Evolutionary conservation across 2,329 filamentous ascomycete genomes (phyloP), one percentile per base, ranked within the genome.

Genomic region (Triangularia verruculosa): DNA sequence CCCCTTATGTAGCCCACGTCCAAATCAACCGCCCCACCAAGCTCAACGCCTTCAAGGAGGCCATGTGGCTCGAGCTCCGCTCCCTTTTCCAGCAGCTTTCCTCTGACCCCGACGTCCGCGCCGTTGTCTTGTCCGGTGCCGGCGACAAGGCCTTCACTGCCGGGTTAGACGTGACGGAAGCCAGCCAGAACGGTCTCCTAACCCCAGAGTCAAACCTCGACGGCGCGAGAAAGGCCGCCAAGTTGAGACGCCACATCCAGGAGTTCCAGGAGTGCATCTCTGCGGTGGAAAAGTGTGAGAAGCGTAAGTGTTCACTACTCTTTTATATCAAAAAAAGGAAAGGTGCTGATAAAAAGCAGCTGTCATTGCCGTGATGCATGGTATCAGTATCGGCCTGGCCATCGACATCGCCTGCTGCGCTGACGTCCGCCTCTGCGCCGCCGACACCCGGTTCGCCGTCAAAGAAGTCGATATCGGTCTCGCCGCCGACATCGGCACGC

Each of bases 1-100:
- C 79, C 39, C 83, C 89, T 72, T 87, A 87, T 79, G 89, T 97
- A 57, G 91, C 89, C n/a, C 92, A 96, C 75, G 90, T 98, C 64
- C 89, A 97, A 78, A 96, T 96, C 78, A 93, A 96, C 80, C 86
- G 93, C 1, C 87, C 93, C 1, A 77, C 86, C 69, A 97, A 96
- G 80, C 80, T 97, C 75, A 98, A 98, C 76, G 88, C 93, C 68
- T 97, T 97, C 76, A 84, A 87, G 69, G 87, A 92, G 74, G 79
- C 86, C 61, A 94, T 97, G 87, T 97, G 93, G 92, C 80, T 89
- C 60, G 92, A 96, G 79, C 82, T 97, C 67, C 86, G 87, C 61
- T 72, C 76, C 12, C 82, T 96, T 69, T 95, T 98, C 80, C 77
- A 80, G 62, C 82, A 84, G 65, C 86, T 97, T 66, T 93, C 91